phyloP scores from a whole-genome alignment of 495 filamentous ascomycete genomes.

The Copromyces sp. region DNA sequence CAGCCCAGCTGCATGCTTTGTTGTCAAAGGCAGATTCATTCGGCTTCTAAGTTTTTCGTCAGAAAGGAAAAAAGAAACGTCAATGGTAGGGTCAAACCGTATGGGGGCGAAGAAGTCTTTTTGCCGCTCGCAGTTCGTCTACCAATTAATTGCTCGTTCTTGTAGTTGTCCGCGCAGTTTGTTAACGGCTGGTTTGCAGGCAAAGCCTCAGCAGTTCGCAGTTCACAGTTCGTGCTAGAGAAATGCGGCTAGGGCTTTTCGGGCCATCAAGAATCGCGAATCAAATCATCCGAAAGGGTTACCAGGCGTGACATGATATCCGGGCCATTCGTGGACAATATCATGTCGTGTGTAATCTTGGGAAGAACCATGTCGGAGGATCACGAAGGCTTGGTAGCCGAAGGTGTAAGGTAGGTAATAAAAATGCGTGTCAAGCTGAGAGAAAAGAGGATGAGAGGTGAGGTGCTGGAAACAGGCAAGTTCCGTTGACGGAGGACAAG shows the following conservation, averaged over 20 bases:
- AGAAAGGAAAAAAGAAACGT: background rate
- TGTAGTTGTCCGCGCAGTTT: constrained; percentile 2
- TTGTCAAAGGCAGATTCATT: background rate
- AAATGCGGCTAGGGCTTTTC: constrained; percentile 5
- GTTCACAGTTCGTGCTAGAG: background rate
- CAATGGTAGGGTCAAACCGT: background rate
- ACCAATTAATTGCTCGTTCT: background rate
- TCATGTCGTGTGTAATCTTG: background rate
- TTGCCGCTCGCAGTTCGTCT: background rate
- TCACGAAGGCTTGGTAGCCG: background rate
- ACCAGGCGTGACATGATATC: background rate
- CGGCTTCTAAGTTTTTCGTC: background rate
- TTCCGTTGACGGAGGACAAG: background rate
- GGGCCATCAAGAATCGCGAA: background rate
- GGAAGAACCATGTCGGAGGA: background rate
- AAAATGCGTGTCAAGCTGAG: background rate
- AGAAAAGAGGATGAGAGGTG: background rate
- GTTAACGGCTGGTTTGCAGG: constrained; percentile 4
- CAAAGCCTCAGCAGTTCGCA: background rate
- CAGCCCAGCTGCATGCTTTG: background rate
- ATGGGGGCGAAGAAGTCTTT: background rate
- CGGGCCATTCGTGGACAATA: background rate
- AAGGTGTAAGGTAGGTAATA: background rate
- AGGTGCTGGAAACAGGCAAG: background rate
- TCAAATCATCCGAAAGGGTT: background rate